Evolutionary conservation across 331 rosid species (phyloP), one percentile per base, ranked within the genome.

Genomic region (Malus hybrid): DNA sequence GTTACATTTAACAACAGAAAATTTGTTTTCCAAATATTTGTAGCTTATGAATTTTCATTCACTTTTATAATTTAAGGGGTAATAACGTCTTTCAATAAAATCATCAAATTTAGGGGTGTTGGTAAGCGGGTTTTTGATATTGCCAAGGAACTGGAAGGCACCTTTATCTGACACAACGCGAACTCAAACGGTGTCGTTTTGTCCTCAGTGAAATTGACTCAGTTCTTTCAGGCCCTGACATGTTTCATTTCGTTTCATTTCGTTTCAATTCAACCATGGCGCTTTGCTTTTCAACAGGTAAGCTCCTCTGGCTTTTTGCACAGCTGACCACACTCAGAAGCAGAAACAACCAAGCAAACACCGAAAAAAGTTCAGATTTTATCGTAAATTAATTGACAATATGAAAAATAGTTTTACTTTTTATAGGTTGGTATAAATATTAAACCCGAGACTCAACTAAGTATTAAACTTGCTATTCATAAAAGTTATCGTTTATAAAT

Each of bases 151-250:
- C 46, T 39, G 46, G 12, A 39, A 54, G 16, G 57, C 3, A 15
- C 10, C 33, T 55, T 39, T 68, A 14, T 52, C 78, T 20, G 72
- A 74, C 68, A 19, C 31, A 29, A 65, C 8, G 31, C 69, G n/a
- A 36, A 36, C 46, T 9, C 63, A 22, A 71, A 59, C 85, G 85
- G 36, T 74, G 81, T 67, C 81, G 78, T 71, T 31, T 33, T 14
- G 13, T 12, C 16, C 10, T n/a, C 1, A 29, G 13, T 28, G 14
- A 4, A 62, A 42, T 42, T 62, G 27, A 4, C 1, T 28, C 4
- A 15, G 22, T 55, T 0, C 7, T 42, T 28, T 12, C 65, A 10
- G 18, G 10, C 42, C 24, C 44, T 34, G 73, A 54, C 79, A 15
- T 10, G 7, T 39, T 10, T 33, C 31, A 66, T 36, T 24, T 75